Percentiles rank a stretch among this genome's conserved stretches.
These are phyloP conservation scores for Zygosaccharomyces lentus DNA, from an alignment of 805 yeast genomes.

Conservation along the genomic window DNA sequence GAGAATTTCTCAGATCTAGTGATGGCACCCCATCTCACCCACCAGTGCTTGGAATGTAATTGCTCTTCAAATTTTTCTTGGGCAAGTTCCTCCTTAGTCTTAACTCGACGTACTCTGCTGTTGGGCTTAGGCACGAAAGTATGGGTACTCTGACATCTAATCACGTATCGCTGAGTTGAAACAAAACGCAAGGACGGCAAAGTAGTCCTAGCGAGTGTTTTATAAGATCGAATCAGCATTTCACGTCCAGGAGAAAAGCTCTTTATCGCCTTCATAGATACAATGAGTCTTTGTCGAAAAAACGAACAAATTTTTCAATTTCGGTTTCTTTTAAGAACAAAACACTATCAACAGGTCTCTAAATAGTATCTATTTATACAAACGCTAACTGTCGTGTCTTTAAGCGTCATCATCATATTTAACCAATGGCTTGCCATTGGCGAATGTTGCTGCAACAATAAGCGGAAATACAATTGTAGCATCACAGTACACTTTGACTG, in stretches of 20 bases:
- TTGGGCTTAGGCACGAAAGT: slow-evolving; percentile 21
- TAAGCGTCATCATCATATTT: slow-evolving; percentile 2
- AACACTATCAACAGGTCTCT: neutral
- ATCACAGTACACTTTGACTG: slow-evolving; percentile 91
- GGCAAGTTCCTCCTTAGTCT: slow-evolving; percentile 35
- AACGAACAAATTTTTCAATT: neutral
- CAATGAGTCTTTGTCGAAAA: neutral
- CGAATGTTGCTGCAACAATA: slow-evolving; percentile 97
- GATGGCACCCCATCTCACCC: slow-evolving; percentile 50
- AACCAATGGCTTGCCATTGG: slow-evolving; percentile 41
- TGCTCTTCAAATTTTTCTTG: slow-evolving; percentile 33
- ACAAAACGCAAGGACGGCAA: neutral
- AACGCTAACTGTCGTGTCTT: slow-evolving; percentile 5
- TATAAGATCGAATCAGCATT: neutral
- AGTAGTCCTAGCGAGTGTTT: neutral
- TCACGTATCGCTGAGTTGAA: neutral
- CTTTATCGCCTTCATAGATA: neutral
- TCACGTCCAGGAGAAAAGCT: neutral
- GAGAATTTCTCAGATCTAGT: slow-evolving; percentile 54
- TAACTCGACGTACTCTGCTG: slow-evolving; percentile 19
- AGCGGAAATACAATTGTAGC: slow-evolving; percentile 93
- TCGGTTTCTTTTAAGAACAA: neutral
- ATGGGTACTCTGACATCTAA: slow-evolving; percentile 11
- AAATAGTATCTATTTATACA: neutral
- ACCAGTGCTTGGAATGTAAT: slow-evolving; percentile 35